Evolutionary conservation across 2,329 filamentous ascomycete species (phyloP).

Genomic region (Monosporascus sp.): DNA sequence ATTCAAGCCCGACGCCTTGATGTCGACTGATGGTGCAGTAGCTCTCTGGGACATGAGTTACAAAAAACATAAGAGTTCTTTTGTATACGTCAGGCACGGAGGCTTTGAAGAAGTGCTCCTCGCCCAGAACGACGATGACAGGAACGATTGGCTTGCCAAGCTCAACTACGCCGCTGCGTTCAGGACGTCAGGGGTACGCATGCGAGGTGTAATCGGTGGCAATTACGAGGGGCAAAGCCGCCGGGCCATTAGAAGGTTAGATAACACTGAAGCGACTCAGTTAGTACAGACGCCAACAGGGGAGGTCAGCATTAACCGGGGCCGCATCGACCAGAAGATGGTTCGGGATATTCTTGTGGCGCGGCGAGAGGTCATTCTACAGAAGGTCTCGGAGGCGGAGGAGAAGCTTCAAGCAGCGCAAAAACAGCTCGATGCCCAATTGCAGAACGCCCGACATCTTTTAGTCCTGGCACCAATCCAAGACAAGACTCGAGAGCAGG

Average conservation of each 20-base stretch:
- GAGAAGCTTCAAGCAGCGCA: conserved; percentile 68
- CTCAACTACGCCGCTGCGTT: conserved; percentile 96
- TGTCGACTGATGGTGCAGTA: conserved; percentile 90
- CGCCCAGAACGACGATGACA: conserved; percentile 82
- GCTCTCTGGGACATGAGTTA: conserved; percentile 82
- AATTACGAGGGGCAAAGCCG: conserved; percentile 78
- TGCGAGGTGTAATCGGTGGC: conserved; percentile 79
- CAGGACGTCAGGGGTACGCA: conserved; percentile 82
- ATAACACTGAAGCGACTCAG: conserved; percentile 54
- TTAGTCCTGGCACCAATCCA: conserved; percentile 86
- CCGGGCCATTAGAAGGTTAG: conserved; percentile 66
- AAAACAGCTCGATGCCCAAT: conserved; percentile 73
- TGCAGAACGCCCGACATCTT: conserved; percentile 86
- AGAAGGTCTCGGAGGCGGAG: conserved; percentile 79
- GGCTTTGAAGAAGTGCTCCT: conserved; percentile 86
- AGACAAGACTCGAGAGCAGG: conserved; percentile 78
- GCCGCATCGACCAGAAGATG: conserved; percentile 74
- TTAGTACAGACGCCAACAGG: conserved; percentile 66
- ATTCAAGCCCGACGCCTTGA: conserved; percentile 89
- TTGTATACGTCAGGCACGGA: conserved; percentile 81
- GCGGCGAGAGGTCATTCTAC: conserved; percentile 73
- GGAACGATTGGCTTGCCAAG: conserved; percentile 95
- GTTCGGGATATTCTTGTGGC: conserved; percentile 81
- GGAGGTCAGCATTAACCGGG: conserved; percentile 66
- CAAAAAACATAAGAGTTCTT: conserved; percentile 93